Base-by-base conservation (phyloP, 2,329 filamentous ascomycete genomes). In the Cladorrhinum sp. region DNA sequence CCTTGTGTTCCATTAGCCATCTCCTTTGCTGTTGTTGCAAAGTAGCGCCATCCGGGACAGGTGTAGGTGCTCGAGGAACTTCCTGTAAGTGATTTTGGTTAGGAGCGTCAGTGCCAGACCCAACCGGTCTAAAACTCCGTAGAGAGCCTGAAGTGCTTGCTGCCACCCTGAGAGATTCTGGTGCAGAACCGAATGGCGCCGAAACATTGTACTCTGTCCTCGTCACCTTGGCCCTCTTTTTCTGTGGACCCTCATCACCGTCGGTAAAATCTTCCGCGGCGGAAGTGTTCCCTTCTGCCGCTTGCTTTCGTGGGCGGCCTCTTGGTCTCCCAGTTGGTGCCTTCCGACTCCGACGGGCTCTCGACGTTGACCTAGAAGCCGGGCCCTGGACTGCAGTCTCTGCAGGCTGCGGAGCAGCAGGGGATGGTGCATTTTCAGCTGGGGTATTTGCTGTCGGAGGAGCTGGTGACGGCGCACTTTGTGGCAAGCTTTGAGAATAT, bases 91-190 rank as follows among this genome's bases (percentile, higher is more conserved):
- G 85, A 53, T 73, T 81, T 33, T 75, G 76, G 28, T 71, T 63
- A 3, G 77, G 71, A 3, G 73, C 72, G 3, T 62, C 80, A 24
- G 74, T 76, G 2, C 76, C 79, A 23, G 82, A 77, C 30, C 82
- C 80, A 60, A 91, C 82, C 3, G 94, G 94, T 50, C 92, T 85
- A 73, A 96, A 90, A 53, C 88, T 88, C 49, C 94, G 89, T 61
- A 98, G 82, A 4, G 93, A 96, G 48, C 92, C 91, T 50, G 93
- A 89, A 16, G 91, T 96, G 72, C 92, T 96, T 52, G 94, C 94
- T 62, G 91, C 88, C n/a, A 96, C 92, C 54, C 93, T 85, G 24
- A 98, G 79, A 2, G 91, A 96, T 54, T 95, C 92, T 9, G 87
- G 84, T 28, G 86, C 87, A 42, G 85, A 82, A 56, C 88, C 90